A percentile compares a stretch with the other conserved stretches of the same genome.
phyloP scores from a whole-genome alignment of 164 flowering plant species.

The Echeveria elegans region DNA sequence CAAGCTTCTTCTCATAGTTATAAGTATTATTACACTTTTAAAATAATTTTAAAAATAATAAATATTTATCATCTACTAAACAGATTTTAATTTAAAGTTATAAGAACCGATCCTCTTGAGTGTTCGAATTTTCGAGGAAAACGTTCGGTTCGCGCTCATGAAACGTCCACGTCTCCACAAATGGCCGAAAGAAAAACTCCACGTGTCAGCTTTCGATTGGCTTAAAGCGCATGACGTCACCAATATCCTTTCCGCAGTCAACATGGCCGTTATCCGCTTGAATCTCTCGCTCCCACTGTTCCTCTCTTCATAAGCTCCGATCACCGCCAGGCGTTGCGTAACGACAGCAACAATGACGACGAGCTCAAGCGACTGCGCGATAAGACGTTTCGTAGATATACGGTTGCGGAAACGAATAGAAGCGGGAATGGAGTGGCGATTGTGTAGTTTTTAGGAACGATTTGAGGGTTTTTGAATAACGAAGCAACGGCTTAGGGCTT shows the following conservation, averaged over 20 bases:
- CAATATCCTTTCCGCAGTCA: not conserved
- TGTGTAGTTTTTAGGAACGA: slow-evolving; percentile 95
- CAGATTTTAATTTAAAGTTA: too few species aligned
- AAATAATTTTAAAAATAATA: too few species aligned
- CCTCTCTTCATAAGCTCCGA: not conserved
- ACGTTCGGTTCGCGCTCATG: not conserved
- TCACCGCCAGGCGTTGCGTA: not conserved
- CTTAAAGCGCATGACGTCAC: not conserved
- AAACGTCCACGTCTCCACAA: not conserved
- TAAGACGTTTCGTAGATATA: slow-evolving; percentile 1
- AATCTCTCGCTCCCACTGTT: not conserved
- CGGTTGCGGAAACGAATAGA: slow-evolving; percentile 18
- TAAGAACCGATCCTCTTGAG: too few species aligned
- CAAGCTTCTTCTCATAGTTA: too few species aligned
- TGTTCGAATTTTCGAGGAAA: too few species aligned
- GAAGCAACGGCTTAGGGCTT: slow-evolving; percentile 62
- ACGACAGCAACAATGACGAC: not conserved
- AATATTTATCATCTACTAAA: too few species aligned
- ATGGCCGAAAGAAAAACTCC: not conserved
- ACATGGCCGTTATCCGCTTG: not conserved
- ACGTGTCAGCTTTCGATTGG: not conserved
- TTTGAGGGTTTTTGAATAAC: slow-evolving; percentile 75
- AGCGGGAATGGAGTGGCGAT: slow-evolving; percentile 56
- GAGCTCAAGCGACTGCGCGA: not conserved
- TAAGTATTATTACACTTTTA: too few species aligned